These are phyloP conservation scores for Rhizopogon vulgaris DNA, from an alignment of 768 basidiomycete genomes.

Conservation along the genomic window DNA sequence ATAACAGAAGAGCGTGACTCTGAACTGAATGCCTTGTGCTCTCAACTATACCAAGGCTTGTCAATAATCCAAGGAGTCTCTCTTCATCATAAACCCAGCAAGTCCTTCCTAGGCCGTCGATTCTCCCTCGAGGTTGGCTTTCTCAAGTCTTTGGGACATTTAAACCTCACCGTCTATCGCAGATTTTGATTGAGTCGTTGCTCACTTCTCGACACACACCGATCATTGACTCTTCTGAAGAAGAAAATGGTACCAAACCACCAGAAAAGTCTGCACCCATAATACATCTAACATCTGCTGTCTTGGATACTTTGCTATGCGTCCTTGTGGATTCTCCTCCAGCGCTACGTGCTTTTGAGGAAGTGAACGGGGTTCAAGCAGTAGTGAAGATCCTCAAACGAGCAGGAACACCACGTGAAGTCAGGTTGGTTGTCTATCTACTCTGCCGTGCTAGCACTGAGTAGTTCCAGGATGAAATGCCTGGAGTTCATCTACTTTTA, in stretches of 20 bases:
- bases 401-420: conserved; percentile 79
- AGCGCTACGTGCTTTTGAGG: conserved; percentile 76
- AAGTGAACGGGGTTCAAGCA: conserved; percentile 66
- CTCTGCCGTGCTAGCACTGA: conserved; percentile 12
- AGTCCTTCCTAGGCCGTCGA: conserved; percentile 61
- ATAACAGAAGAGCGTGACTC: conserved; percentile 34
- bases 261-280: conserved; percentile 16
- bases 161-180: conserved; percentile 5
- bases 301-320: conserved; percentile 82
- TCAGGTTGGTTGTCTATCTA: conserved; percentile 69
- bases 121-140: conserved; percentile 59
- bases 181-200: conserved; percentile 72
- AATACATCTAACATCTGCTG: conserved; percentile 57
- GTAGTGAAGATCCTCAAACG: conserved; percentile 87
- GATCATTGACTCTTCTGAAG: conserved; percentile 14
- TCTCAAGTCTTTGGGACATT: background rate
- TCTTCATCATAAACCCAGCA: conserved; percentile 63
- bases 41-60: conserved; percentile 53
- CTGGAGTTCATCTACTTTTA: conserved; percentile 95
- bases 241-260: conserved; percentile 8
- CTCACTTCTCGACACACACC: conserved; percentile 62
- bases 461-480: conserved; percentile 77
- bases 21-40: conserved; percentile 43
- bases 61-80: conserved; percentile 73
- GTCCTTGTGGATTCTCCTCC: conserved; percentile 81